Evolutionary conservation across 495 filamentous ascomycete genomes (phyloP), one percentile per base, ranked within the genome.

Genomic region (Podospora appendiculata): DNA sequence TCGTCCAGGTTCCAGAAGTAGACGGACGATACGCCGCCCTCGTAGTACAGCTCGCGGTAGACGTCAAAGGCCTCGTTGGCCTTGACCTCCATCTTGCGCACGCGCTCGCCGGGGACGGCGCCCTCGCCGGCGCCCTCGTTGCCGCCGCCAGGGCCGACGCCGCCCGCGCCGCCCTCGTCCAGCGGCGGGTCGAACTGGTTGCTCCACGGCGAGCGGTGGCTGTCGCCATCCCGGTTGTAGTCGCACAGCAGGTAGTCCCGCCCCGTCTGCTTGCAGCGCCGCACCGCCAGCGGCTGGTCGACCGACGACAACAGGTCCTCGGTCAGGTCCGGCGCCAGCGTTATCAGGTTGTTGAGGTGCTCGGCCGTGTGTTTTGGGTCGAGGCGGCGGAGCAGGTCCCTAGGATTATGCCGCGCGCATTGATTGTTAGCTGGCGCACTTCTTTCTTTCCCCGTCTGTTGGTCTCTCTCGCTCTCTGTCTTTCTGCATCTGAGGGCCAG

Each of bases 1-100:
- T 97, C 93, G 62, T 99, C 94, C 72, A 97, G 69, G 68, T 96
- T 94, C 93, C 93, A 99, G 55, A 99, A 88, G 70, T 99, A 99
- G 9, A 96, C 94, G 58, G 87, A 93, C 40, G 84, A 87, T 18
- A 96, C 87, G 10, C 93, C 93, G 10, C 93, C 94, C 73, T 97
- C 93, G 61, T 96, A 99, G 71, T 99, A 98, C 70, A 99, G 74
- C 66, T 97, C 93, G 47, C 93, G 78, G 69, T 99, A 99, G 51
- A 97, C 81, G 71, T 99, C 93, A 68, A 99, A 94, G 16, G 89
- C 92, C 70, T 96, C 91, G 58, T 96, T 96, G 41, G 91, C 90
- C 43, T 81, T 83, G 54, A 96, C 72, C 76, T 98, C 93, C 77
- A 97, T 89, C 76, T 88, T 88, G 58, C 93, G 79, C 54, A 97